Percentiles rank a stretch among this genome's conserved stretches.
Evolutionary conservation across 805 yeast genomes (phyloP).

Genomic region (Candida chilensis): DNA sequence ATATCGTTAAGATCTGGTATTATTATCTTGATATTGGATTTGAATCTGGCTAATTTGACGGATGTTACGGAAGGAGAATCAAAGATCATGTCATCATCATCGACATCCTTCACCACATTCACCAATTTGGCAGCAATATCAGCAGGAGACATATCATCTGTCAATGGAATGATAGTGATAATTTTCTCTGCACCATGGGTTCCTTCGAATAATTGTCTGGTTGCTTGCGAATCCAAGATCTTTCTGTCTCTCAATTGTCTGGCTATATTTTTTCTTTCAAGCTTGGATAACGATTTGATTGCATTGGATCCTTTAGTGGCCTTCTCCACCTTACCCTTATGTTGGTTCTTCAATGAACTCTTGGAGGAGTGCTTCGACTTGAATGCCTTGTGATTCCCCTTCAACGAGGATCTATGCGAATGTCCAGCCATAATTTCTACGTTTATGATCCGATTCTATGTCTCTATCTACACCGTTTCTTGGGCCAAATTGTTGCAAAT

Average conservation of each 20-base stretch:
- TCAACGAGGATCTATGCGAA: conserved; percentile 78
- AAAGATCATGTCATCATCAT: conserved; percentile 18
- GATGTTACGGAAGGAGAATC: conserved; percentile 41
- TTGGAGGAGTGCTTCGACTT: conserved; percentile 89
- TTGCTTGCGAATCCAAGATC: conserved; percentile 46
- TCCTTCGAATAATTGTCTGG: conserved; percentile 73
- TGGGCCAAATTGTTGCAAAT: no score
- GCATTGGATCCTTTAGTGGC: conserved; percentile 23
- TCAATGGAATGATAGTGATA: conserved; percentile 71
- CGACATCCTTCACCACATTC: conserved; percentile 20
- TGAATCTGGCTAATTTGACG: conserved; percentile 54
- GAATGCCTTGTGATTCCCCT: conserved; percentile 81
- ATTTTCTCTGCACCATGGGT: conserved; percentile 74
- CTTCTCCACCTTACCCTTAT: conserved; percentile 85
- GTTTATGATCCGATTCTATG: no score
- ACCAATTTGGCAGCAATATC: conserved; percentile 47
- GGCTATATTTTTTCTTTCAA: conserved; percentile 70
- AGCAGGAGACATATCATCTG: conserved; percentile 53
- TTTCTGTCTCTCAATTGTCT: conserved; percentile 73
- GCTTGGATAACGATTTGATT: conserved; percentile 27
- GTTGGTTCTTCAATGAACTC: conserved; percentile 70
- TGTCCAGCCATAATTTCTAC: conserved; percentile 56
- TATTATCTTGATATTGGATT: conserved; percentile 64
- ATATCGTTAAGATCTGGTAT: conserved; percentile 63
- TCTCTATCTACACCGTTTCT: no score